Evolutionary conservation across 176 grass and related monocot species (phyloP).

Genomic region (Guadua angustifolia): DNA sequence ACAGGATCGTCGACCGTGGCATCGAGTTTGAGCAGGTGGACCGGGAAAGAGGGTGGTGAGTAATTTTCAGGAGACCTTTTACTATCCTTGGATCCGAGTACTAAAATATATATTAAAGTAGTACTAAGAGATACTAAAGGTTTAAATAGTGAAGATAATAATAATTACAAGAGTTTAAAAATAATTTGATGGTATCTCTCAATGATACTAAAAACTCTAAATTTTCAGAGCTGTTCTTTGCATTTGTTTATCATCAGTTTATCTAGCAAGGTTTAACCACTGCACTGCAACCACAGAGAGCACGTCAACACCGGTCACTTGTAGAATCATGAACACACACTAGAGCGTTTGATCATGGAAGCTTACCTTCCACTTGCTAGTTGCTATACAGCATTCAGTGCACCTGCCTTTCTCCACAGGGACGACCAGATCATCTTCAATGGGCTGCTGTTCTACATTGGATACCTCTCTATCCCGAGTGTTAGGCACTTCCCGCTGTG

Average conservation of each 20-base stretch:
- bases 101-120: no score
- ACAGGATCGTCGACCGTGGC: not conserved
- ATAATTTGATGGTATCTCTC: no score
- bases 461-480: conserved; percentile 33
- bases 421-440: conserved; percentile 96
- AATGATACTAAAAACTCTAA: no score
- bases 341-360: not conserved
- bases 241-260: not conserved
- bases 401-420: conserved; percentile 41
- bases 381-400: not conserved
- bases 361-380: no score
- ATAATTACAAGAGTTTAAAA: no score
- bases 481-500: conserved; percentile 50
- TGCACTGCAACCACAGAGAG: not conserved
- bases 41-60: not conserved
- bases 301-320: not conserved
- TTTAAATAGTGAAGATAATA: no score
- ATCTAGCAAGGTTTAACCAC: not conserved
- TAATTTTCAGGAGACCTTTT: not conserved
- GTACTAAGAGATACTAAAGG: no score
- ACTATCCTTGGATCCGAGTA: no score
- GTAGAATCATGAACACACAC: not conserved
- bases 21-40: conserved; percentile 5
- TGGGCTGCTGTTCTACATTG: conserved; percentile 65
- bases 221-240: not conserved